Percentiles rank a stretch among this genome's conserved stretches.
Evolutionary conservation across 2,329 filamentous ascomycete genomes (phyloP).

Genomic region (Trichophaea hybrida): DNA sequence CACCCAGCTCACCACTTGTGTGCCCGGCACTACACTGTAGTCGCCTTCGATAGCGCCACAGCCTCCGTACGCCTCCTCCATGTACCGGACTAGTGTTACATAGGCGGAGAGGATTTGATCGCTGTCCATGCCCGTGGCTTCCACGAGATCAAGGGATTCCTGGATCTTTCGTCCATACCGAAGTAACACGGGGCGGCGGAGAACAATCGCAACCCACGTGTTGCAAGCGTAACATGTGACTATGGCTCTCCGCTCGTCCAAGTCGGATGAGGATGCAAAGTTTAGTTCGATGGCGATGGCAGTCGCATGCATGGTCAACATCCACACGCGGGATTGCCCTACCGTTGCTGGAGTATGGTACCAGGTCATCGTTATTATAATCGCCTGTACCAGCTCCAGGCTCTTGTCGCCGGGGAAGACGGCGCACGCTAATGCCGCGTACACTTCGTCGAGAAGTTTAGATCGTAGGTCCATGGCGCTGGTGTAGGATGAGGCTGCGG

Average conservation of each 20-base stretch:
- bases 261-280: not conserved
- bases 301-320: not conserved
- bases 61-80: not conserved
- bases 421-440: conserved; percentile 37
- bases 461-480: conserved; percentile 39
- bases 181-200: not conserved
- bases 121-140: not conserved
- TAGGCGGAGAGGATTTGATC: not conserved
- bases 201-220: not conserved
- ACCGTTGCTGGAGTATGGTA: conserved; percentile 38
- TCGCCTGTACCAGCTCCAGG: conserved; percentile 39
- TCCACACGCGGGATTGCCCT: conserved; percentile 8
- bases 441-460: conserved; percentile 36
- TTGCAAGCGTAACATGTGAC: not conserved
- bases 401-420: conserved; percentile 39
- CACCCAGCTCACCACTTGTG: not conserved
- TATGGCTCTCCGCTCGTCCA: not conserved
- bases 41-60: not conserved
- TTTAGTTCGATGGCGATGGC: not conserved
- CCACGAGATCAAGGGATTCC: not conserved
- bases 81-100: not conserved
- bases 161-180: not conserved
- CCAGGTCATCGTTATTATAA: conserved; percentile 38
- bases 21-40: not conserved
- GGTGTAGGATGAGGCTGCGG: conserved; percentile 39